These are phyloP conservation scores for Saccharomyces mikatae DNA, from an alignment of 805 yeast genomes.

Conservation along the genomic window DNA sequence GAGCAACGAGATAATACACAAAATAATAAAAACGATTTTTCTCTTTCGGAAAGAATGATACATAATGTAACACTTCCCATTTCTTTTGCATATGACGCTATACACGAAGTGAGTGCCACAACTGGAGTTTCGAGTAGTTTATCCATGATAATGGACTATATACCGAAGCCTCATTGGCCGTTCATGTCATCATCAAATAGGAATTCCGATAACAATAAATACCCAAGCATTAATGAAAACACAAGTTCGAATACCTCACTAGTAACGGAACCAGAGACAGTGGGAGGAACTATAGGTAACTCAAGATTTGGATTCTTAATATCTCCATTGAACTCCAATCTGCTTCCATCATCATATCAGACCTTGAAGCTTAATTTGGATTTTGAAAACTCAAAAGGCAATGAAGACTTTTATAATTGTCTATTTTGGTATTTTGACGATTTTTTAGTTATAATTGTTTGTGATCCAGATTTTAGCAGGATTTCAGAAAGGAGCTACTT, in stretches of 20 bases:
- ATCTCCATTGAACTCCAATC: conserved; percentile 21
- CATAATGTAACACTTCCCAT: conserved; percentile 28
- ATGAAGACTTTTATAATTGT: conserved; percentile 12
- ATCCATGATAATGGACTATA: conserved; percentile 22
- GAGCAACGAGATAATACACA: neutral
- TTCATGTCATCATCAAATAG: neutral
- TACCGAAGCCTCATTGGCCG: conserved; percentile 17
- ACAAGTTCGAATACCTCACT: neutral
- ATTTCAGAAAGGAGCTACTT: conserved; percentile 26
- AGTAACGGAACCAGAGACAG: neutral
- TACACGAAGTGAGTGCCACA: conserved; percentile 30
- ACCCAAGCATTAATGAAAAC: neutral
- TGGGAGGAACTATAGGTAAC: neutral
- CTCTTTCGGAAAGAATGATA: conserved; percentile 13
- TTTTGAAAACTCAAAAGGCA: conserved; percentile 6
- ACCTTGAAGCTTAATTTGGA: conserved; percentile 14
- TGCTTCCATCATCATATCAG: conserved; percentile 22
- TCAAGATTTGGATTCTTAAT: conserved; percentile 24
- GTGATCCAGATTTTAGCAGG: conserved; percentile 17
- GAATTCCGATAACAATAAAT: neutral
- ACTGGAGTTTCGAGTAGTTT: conserved; percentile 28
- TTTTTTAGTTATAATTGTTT: conserved; percentile 19
- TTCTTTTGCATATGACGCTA: conserved; percentile 28
- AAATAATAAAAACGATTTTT: neutral
- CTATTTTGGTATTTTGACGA: conserved; percentile 28